Conservation (phyloP, 202 grass and related monocot species). For the Carex arenaria region DNA sequence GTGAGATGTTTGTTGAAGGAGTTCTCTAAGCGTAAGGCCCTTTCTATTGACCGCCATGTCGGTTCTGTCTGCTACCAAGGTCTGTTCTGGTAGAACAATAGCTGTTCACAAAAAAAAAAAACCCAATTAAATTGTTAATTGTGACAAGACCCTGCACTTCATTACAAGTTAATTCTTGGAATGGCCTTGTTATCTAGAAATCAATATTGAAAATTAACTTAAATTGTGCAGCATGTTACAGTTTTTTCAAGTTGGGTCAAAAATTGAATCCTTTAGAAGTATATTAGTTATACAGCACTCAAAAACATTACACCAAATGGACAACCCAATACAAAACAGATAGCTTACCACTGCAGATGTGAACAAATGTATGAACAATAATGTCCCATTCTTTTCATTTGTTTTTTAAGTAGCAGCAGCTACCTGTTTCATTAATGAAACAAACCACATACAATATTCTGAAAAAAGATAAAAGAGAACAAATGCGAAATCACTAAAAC, state of each 20-base stretch:
- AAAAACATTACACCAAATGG: neutral
- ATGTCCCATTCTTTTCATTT: neutral
- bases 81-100: conserved; percentile 54
- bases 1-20: conserved; percentile 76
- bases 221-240: neutral
- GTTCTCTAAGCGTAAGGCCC: conserved; percentile 55
- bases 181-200: neutral
- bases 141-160: neutral
- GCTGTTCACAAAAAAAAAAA: neutral
- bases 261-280: neutral
- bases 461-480: too few species aligned
- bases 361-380: neutral
- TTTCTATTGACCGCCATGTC: conserved; percentile 62
- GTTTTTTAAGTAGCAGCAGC: too few species aligned
- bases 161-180: neutral
- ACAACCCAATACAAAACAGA: neutral
- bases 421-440: too few species aligned
- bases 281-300: neutral
- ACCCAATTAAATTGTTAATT: conserved; percentile 7
- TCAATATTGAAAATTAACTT: neutral
- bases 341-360: neutral
- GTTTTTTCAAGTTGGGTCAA: neutral
- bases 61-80: conserved; percentile 53
- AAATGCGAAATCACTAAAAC: too few species aligned
- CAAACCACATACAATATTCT: too few species aligned